These are phyloP conservation scores for Nemania serpens DNA, from an alignment of 2,329 filamentous ascomycete genomes.

Conservation along the genomic window DNA sequence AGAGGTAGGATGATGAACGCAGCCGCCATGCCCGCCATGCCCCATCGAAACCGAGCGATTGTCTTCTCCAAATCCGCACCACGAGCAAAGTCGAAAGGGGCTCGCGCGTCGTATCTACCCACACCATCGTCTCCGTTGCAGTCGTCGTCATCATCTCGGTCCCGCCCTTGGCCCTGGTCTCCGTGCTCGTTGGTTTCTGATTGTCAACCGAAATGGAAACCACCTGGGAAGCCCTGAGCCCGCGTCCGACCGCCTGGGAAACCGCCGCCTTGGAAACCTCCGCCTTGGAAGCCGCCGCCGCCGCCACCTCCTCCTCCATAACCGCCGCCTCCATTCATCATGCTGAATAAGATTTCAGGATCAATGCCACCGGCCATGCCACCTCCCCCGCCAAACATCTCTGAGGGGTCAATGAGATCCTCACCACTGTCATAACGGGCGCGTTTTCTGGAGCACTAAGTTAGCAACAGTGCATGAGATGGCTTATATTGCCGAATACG, in stretches of 20 bases:
- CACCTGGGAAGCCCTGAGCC: slow-evolving; percentile 51
- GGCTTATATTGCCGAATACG: slow-evolving; percentile 45
- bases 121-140: slow-evolving; percentile 39
- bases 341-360: slow-evolving; percentile 79
- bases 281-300: slow-evolving; percentile 45
- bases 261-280: slow-evolving; percentile 52
- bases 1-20: slow-evolving; percentile 41
- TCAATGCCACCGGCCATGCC: slow-evolving; percentile 66
- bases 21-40: slow-evolving; percentile 35
- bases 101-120: slow-evolving; percentile 23
- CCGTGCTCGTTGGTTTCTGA: slow-evolving; percentile 41
- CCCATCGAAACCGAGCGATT: slow-evolving; percentile 39
- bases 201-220: slow-evolving; percentile 64
- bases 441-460: slow-evolving; percentile 70
- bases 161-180: slow-evolving; percentile 37
- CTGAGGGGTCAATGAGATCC: slow-evolving; percentile 83
- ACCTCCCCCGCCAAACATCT: slow-evolving; percentile 75
- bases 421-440: slow-evolving; percentile 90
- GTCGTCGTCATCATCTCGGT: slow-evolving; percentile 42
- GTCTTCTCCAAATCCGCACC: slow-evolving; percentile 30
- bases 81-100: slow-evolving; percentile 22
- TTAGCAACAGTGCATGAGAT: slow-evolving; percentile 43
- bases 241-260: slow-evolving; percentile 54
- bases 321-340: slow-evolving; percentile 72
- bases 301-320: slow-evolving; percentile 57